Evolutionary conservation across 495 filamentous ascomycete species (phyloP).

Genomic region (Halenospora varia): DNA sequence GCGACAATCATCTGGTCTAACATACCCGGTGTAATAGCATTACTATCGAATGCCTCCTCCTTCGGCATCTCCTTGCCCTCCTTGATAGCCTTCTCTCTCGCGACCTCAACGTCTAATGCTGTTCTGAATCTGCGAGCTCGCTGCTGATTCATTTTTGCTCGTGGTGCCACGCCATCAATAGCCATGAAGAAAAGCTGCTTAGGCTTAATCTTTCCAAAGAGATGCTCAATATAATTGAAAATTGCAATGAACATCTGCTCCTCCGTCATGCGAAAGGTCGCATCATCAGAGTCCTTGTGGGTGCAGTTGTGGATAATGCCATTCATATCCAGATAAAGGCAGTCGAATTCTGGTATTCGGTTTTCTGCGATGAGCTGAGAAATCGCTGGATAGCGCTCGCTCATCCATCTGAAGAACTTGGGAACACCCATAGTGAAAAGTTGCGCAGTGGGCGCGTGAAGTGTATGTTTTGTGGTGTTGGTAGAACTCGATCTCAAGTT

Average conservation of each 20-base stretch:
- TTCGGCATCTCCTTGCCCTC: constrained; percentile 92
- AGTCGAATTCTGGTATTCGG: constrained; percentile 98
- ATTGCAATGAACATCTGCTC: constrained; percentile 99
- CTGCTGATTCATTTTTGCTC: constrained; percentile 99
- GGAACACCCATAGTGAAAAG: constrained; percentile 73
- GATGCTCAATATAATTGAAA: constrained; percentile 99
- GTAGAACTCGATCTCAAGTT: neutral
- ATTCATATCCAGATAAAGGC: constrained; percentile 97
- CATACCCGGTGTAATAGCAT: constrained; percentile 83
- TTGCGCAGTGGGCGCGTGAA: constrained; percentile 8
- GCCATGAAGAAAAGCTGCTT: constrained; percentile 99
- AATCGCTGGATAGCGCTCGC: constrained; percentile 97
- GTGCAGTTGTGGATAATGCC: constrained; percentile 99
- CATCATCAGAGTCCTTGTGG: constrained; percentile 88
- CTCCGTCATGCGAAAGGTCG: constrained; percentile 89
- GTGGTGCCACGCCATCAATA: constrained; percentile 93
- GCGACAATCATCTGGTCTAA: constrained; percentile 36
- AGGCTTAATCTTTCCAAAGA: constrained; percentile 98
- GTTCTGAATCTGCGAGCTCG: constrained; percentile 93
- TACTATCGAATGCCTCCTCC: constrained; percentile 96
- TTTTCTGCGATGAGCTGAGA: constrained; percentile 99
- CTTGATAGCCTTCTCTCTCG: constrained; percentile 81
- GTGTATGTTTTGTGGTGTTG: constrained; percentile 6
- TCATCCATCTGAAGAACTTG: constrained; percentile 89
- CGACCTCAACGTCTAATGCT: constrained; percentile 83